A percentile compares a stretch with the other conserved stretches of the same genome.
phyloP scores from a whole-genome alignment of 108 stramenopile genomes.

The Cyclotella choctawhatcheeana region DNA sequence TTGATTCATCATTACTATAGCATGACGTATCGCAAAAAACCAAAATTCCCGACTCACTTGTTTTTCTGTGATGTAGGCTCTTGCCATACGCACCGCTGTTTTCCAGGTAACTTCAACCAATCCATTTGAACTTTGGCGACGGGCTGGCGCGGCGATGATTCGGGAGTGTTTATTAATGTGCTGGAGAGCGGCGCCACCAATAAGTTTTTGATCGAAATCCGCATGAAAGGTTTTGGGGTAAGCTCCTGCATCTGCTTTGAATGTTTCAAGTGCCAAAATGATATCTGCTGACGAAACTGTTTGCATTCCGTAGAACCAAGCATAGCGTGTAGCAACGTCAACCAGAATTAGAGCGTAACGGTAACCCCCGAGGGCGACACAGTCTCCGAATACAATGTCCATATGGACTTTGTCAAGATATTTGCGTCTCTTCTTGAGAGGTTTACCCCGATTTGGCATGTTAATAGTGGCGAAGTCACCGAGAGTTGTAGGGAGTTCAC shows the following conservation, averaged over 20 bases:
- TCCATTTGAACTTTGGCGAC: constrained; percentile 27
- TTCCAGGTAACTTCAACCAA: constrained; percentile 26
- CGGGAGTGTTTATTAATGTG: background rate
- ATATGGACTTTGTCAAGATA: constrained; percentile 22
- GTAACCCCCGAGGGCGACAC: constrained; percentile 14
- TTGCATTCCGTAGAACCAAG: constrained; percentile 20
- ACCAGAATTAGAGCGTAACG: constrained; percentile 20
- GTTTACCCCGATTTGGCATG: constrained; percentile 2
- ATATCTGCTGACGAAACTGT: constrained; percentile 7
- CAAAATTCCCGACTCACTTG: constrained; percentile 32
- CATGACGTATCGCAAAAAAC: constrained; percentile 20
- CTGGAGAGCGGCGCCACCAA: constrained; percentile 13
- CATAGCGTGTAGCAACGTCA: constrained; percentile 15
- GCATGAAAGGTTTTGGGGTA: constrained; percentile 12
- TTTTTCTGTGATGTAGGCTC: constrained; percentile 29
- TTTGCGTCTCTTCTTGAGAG: background rate
- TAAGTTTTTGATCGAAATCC: constrained; percentile 28
- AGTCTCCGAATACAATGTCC: constrained; percentile 9
- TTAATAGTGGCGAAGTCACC: constrained; percentile 17
- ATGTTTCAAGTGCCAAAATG: constrained; percentile 3
- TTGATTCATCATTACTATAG: constrained; percentile 22
- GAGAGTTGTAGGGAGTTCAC: background rate
- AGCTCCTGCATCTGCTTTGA: background rate
- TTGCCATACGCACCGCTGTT: constrained; percentile 15
- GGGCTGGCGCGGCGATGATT: constrained; percentile 28